Base-by-base conservation (phyloP, 768 basidiomycete species). In the Suillus fuscotomentosus region DNA sequence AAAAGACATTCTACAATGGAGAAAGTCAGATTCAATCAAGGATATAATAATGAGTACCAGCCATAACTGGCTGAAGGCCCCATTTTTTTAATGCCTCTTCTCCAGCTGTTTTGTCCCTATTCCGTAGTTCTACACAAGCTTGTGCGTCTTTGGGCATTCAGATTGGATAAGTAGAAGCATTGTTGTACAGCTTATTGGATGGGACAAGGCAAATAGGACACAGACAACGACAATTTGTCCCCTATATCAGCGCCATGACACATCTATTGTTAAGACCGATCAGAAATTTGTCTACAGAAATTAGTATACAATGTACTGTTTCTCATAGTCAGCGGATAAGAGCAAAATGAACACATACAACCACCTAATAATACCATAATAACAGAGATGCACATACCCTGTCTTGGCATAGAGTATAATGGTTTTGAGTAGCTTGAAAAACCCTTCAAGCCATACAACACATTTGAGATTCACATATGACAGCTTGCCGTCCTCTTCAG, bases 321-420 rank as follows among this genome's bases (percentile, higher is more conserved):
- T 80, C 64, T 82, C 78, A 66, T 80, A 83, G 47, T 82, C 80
- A 36, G 80, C 74, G 10, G 75, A 76, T 2, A 80, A 61, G 10
- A 81, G 78, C 0, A 79, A 55, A 38, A 82, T 72, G 31, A 76
- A 54, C 13, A 78, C 80, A 60, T 69, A 82, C 0, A 83, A 61
- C 17, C 39, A 66, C 0, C 73, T 75, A 1, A 60, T 4, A 13
- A 77, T 66, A 0, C 61, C 68, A 65, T 80, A 77, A 8, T 69
- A 75, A 66, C 78, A 80, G 20, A 24, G 17, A 20, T 56, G 36
- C 13, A 38, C n/a, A 14, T 51, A 65, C 1, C 78, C 78, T 50
- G 65, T 68, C 38, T 71, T 60, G 2, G 75, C 63, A 15, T 66
- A 60, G 0, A 27, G 0, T 3, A 68, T 61, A 8, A 80, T 67